Evolutionary conservation across 1,284 basidiomycete species (phyloP).

Genomic region (Naganishia liquefaciens): DNA sequence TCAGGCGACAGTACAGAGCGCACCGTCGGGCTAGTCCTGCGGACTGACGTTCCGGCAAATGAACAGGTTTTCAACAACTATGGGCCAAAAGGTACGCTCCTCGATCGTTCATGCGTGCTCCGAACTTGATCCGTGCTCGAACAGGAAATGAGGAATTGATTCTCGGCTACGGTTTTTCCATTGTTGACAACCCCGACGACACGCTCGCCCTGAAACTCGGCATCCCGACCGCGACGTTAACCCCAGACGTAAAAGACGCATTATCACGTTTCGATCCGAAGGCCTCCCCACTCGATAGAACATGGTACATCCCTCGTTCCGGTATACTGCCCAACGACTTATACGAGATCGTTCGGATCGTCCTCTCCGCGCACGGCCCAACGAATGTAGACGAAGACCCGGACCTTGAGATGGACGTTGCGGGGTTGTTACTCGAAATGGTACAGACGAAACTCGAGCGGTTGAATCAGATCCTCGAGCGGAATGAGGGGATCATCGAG

Average conservation of each 20-base stretch:
- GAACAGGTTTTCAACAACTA: slow-evolving; percentile 80
- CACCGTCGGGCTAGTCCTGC: slow-evolving; percentile 55
- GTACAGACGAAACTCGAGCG: slow-evolving; percentile 60
- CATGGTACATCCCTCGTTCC: slow-evolving; percentile 21
- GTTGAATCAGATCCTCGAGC: slow-evolving; percentile 53
- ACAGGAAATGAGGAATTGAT: slow-evolving; percentile 78
- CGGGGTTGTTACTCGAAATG: slow-evolving; percentile 66
- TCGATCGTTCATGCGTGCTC: background rate
- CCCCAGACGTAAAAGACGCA: slow-evolving; percentile 36
- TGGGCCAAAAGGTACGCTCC: slow-evolving; percentile 43
- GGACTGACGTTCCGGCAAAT: slow-evolving; percentile 54
- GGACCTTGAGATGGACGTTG: slow-evolving; percentile 60
- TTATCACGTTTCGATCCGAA: slow-evolving; percentile 41
- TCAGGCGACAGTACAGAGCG: background rate
- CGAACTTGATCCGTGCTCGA: background rate
- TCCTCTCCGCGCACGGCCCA: slow-evolving; percentile 50
- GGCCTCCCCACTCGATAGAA: slow-evolving; percentile 58
- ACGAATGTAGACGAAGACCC: slow-evolving; percentile 59
- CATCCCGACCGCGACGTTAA: slow-evolving; percentile 29
- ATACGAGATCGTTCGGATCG: slow-evolving; percentile 60
- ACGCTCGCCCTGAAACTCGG: slow-evolving; percentile 76
- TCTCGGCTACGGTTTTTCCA: slow-evolving; percentile 81
- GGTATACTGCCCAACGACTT: slow-evolving; percentile 50
- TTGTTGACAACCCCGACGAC: slow-evolving; percentile 74
- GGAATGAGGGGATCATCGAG: slow-evolving; percentile 35